Evolutionary conservation across 2,329 filamentous ascomycete genomes (phyloP), one percentile per base, ranked within the genome.

Genomic region (Mollisia scopiformis): DNA sequence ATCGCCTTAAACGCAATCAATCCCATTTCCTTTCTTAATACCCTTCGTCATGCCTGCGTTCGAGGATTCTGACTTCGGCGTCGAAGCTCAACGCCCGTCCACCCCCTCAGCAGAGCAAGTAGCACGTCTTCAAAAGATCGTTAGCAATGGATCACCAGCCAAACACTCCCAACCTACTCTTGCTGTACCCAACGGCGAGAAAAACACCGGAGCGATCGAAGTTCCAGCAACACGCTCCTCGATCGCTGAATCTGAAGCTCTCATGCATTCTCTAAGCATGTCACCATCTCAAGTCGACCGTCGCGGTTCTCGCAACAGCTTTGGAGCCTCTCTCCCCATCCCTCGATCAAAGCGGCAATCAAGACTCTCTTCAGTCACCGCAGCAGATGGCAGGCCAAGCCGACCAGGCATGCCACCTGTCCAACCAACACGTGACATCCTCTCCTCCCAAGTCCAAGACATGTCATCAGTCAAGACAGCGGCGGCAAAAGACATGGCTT

Each of bases 401-500:
- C 79, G 85, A 63, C 84, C 82, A 66, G 84, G 82, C 65, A 85
- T 85, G 82, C 84, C 80, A 63, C 77, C 79, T 55, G 80, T 85
- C 60, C 84, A 86, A 74, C 80, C 85, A 50, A 84, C 86, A 3
- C 84, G 88, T 31, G 87, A 90, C 53, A 85, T 92, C 62, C 78
- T 92, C 63, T 87, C 86, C 37, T 84, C 87, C 2, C 88, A 91
- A 75, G 80, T 91, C 21, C 89, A 92, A 77, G 85, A 88, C 65
- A 79, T 91, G 66, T 81, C 84, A 68, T 76, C 82, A 59, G 83
- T 88, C 68, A 90, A 89, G 78, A 88, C 90, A 16, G 77, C 77
- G 30, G 82, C 83, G 60, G 89, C 88, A 61, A 92, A 92, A 82
- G 88, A 92, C 78, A 91, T 92, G 88, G 88, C 88, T 6, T 93